Base-by-base conservation (phyloP, 2,329 filamentous ascomycete species). In the Venturia pyrina region DNA sequence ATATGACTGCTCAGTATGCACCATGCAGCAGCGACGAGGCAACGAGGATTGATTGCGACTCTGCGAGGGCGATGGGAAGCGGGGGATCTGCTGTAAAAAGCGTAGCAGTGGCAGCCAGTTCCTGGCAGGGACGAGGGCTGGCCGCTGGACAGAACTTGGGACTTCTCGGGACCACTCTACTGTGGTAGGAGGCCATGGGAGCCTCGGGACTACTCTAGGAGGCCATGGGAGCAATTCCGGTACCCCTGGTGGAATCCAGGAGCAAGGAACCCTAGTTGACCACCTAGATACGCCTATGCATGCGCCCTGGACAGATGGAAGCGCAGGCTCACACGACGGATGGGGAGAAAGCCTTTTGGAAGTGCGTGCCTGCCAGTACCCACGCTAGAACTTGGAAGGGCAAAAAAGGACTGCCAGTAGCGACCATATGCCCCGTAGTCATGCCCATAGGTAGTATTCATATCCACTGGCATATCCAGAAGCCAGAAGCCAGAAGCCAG, bases 41-140 rank as follows among this genome's bases (percentile, higher is more conserved):
- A 6, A 37, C 24, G 21, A 37, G 4, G 3, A 37, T 37, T 59
- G 53, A 37, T 37, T 59, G 53, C 32, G 53, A 59, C 37, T 40
- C 11, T 40, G 37, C 7, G 37, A 40, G 37, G 6, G 37, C 37
- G 7, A 7, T 3, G 37, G 53, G 37, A 32, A 11, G 53, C 53
- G 53, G 53, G 53, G 53, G 53, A 34, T 59, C 53, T 59, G 53
- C 53, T 59, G 53, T 15, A 53, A 59, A 37, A 59, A 37, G 53
- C 53, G 53, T 59, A 59, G 53, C 37, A 59, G 37, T 40, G 7
- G 53, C 28, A 59, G 28, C 53, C 53, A 59, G 15, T 19, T 59
- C 1, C 15, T 59, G 32, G 53, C 32, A 59, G 32, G 28, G 53
- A 59, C 28, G 50, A 37, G 53, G 28, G 4, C 11, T 28, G 48